phyloP scores from a whole-genome alignment of 164 flowering plant genomes.

The Tinospora cordifolia region DNA sequence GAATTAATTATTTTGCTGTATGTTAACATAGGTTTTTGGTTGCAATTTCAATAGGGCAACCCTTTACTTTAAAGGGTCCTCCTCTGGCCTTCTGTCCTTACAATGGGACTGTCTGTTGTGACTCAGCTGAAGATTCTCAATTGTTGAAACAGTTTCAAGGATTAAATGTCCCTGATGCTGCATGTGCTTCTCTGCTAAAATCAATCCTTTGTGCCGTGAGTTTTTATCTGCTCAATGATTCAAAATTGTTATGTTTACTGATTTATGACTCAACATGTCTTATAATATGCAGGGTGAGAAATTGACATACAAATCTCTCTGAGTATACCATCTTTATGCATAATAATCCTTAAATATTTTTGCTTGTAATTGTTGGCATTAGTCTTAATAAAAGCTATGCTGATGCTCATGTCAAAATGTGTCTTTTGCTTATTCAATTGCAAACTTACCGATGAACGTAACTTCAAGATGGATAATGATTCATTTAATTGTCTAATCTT shows the following conservation, averaged over 20 bases:
- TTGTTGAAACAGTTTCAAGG: constrained; percentile 52
- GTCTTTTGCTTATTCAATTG: not conserved
- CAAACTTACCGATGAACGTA: not conserved
- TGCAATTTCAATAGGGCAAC: constrained; percentile 42
- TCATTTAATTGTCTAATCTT: not conserved
- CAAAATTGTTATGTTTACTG: not conserved
- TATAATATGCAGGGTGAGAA: not conserved
- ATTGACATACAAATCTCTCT: no score
- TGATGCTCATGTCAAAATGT: not conserved
- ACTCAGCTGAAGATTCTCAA: constrained; percentile 21
- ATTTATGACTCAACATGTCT: no score
- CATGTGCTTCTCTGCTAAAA: constrained; percentile 66
- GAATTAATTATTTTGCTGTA: not conserved
- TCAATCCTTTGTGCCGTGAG: constrained; percentile 80
- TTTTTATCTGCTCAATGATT: not conserved
- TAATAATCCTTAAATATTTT: not conserved
- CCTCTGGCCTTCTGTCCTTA: constrained; percentile 62
- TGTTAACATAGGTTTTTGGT: not conserved
- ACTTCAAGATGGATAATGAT: not conserved
- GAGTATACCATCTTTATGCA: not conserved
- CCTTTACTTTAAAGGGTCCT: constrained; percentile 31
- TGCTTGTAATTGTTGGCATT: not conserved
- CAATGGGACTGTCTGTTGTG: constrained; percentile 74
- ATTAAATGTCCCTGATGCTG: constrained; percentile 61
- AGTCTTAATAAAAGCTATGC: not conserved